These are phyloP conservation scores for Pseudoscleropodium purum DNA, from an alignment of 225 moss, liverwort and hornwort species.

Conservation along the genomic window DNA sequence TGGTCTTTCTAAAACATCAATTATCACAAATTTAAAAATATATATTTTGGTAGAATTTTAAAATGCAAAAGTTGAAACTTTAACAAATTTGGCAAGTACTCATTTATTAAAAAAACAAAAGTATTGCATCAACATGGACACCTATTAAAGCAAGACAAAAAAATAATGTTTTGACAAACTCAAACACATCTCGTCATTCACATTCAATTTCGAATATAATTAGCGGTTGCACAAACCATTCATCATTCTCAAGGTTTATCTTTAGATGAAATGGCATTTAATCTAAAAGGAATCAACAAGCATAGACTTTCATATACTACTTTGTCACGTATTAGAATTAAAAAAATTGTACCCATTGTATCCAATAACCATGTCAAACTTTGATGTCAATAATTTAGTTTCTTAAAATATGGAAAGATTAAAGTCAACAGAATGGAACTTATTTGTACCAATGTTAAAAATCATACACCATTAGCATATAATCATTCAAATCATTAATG, in stretches of 20 bases:
- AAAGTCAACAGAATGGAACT: background rate
- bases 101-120: background rate
- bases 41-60: too few species aligned
- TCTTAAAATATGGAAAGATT: background rate
- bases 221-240: rapidly evolving
- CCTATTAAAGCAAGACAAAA: background rate
- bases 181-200: background rate
- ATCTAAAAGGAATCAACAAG: background rate
- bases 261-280: background rate
- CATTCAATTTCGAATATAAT: background rate
- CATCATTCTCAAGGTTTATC: background rate
- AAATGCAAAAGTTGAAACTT: background rate
- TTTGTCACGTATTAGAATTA: too few species aligned
- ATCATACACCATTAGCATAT: background rate
- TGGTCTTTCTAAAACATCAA: too few species aligned
- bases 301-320: background rate
- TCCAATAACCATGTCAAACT: background rate
- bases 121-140: background rate
- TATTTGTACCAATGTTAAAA: background rate
- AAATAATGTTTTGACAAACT: background rate
- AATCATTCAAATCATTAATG: background rate
- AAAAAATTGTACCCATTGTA: too few species aligned
- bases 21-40: too few species aligned
- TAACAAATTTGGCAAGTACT: background rate
- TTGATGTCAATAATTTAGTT: background rate